These are phyloP conservation scores for Moringa oleifera DNA, from an alignment of 345 rosid genomes.

Conservation along the genomic window DNA sequence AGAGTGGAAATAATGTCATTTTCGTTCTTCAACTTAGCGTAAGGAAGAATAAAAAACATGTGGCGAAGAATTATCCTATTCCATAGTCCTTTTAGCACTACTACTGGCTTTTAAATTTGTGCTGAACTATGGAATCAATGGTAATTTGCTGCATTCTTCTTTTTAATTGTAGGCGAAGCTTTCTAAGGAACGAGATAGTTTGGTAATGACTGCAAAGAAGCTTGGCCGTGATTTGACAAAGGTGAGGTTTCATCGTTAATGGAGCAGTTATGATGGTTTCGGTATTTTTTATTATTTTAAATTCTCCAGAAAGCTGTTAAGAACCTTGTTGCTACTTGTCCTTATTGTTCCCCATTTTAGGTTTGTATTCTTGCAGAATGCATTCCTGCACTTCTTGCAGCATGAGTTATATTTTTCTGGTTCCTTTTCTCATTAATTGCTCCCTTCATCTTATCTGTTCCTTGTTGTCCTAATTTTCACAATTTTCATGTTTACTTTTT, in stretches of 20 bases:
- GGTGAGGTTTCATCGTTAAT: constrained; percentile 35
- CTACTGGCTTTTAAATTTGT: no score
- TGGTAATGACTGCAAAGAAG: constrained; percentile 67
- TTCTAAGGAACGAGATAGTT: constrained; percentile 66
- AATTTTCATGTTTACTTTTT: not conserved
- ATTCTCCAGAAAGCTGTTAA: no score
- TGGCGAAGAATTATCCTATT: not conserved
- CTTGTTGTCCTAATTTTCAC: no score
- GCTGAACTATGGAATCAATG: not conserved
- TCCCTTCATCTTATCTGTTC: no score
- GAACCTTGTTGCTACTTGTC: no score
- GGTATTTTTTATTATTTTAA: no score
- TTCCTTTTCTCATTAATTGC: not conserved
- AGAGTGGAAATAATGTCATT: not conserved
- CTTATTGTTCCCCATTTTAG: no score
- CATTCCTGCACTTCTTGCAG: no score
- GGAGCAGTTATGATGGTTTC: no score
- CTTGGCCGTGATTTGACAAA: constrained; percentile 79
- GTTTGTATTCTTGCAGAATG: no score
- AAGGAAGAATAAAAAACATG: no score
- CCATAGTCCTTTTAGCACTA: not conserved
- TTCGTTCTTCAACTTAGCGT: not conserved
- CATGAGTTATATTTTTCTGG: not conserved
- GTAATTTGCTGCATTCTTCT: constrained; percentile 10
- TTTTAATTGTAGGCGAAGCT: constrained; percentile 53